These are phyloP conservation scores for Monosporascus sp. DNA, from an alignment of 2,329 filamentous ascomycete genomes.

Conservation along the genomic window DNA sequence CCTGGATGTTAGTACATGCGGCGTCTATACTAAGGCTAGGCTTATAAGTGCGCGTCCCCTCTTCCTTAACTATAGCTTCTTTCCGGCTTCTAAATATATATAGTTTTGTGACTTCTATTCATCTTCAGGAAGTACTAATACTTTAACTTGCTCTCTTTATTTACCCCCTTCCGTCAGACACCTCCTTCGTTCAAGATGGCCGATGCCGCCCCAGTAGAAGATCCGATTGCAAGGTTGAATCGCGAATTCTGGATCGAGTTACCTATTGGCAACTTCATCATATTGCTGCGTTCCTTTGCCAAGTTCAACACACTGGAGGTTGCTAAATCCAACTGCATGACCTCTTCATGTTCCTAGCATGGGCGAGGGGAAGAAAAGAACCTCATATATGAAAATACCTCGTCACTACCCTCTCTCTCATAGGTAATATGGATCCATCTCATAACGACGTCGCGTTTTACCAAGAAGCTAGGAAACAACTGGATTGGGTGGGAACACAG, in stretches of 20 bases:
- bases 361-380: not conserved
- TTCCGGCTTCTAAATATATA: no score
- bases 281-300: slow-evolving; percentile 1
- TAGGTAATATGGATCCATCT: not conserved
- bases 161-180: no score
- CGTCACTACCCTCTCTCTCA: not conserved
- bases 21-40: no score
- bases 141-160: no score
- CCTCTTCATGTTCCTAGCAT: not conserved
- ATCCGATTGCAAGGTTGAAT: not conserved
- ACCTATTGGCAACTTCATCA: slow-evolving; percentile 1
- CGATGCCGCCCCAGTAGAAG: no score
- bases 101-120: no score
- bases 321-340: slow-evolving; percentile 1
- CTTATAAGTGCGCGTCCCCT: no score
- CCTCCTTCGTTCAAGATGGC: not conserved
- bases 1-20: no score
- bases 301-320: slow-evolving; percentile 1
- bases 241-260: slow-evolving; percentile 4
- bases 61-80: no score
- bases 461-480: not conserved
- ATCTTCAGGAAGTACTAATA: no score
- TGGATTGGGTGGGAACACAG: slow-evolving; percentile 1
- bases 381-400: not conserved
- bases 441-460: not conserved